Conservation (phyloP, 1,284 basidiomycete genomes). For the Anthracocystis walkeri region DNA sequence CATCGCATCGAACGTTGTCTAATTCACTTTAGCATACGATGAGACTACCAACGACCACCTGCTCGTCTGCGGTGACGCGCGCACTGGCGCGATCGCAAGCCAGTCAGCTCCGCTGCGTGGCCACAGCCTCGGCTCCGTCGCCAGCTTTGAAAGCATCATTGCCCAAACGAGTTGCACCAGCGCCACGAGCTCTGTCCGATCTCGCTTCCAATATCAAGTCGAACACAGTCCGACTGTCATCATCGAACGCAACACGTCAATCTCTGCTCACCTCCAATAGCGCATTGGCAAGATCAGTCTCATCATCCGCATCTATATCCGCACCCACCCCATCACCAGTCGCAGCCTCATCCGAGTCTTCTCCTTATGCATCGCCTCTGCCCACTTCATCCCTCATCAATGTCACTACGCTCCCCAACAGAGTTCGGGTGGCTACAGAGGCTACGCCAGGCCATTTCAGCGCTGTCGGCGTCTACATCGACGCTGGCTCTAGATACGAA, state of each 20-base stretch:
- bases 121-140: conserved; percentile 17
- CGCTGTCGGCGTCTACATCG: conserved; percentile 90
- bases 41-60: conserved; percentile 21
- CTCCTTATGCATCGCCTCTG: conserved; percentile 38
- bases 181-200: conserved; percentile 15
- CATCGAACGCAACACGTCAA: conserved; percentile 8
- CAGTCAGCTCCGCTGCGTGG: conserved; percentile 17
- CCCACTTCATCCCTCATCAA: conserved; percentile 51
- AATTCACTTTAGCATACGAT: neutral
- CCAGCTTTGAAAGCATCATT: conserved; percentile 12
- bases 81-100: conserved; percentile 15
- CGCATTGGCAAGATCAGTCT: conserved; percentile 35
- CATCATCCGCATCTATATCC: conserved; percentile 14
- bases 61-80: conserved; percentile 16
- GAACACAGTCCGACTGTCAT: conserved; percentile 3
- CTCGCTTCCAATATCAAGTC: conserved; percentile 1
- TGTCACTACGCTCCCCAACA: conserved; percentile 89
- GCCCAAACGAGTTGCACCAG: conserved; percentile 12
- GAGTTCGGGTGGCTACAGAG: conserved; percentile 91
- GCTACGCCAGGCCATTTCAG: conserved; percentile 92
- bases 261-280: conserved; percentile 22
- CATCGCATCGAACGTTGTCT: neutral
- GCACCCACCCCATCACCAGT: conserved; percentile 17
- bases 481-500: conserved; percentile 94
- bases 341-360: conserved; percentile 19